Base-by-base conservation (phyloP, 768 basidiomycete genomes). In the Kondoa subrosea region DNA sequence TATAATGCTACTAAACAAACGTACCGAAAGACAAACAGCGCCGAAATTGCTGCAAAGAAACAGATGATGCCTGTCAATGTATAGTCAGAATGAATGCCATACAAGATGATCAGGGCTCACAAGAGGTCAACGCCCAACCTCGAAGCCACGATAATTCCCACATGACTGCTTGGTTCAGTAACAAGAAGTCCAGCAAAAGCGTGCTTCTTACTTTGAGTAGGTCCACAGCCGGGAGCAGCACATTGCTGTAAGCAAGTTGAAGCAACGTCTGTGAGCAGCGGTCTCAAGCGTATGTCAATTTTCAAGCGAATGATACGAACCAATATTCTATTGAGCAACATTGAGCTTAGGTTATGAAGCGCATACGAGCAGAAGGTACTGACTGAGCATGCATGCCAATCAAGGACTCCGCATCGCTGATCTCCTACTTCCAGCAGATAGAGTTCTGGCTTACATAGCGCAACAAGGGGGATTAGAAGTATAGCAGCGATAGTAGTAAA, bases 41-140 rank as follows among this genome's bases (percentile, higher is more conserved):
- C 8, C 8, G 12, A 8, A 21, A 50, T 50, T 21, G 40, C 40
- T 8, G 40, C 40, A 21, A 50, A 50, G 40, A 50, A 50, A 8
- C 8, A 50, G 8, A 50, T 50, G 40, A 50, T 50, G 40, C n/a
- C n/a, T n/a, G n/a, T n/a, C n/a, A n/a, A n/a, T n/a, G n/a, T n/a
- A n/a, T n/a, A n/a, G n/a, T n/a, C n/a, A n/a, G n/a, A n/a, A n/a
- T n/a, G n/a, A n/a, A n/a, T n/a, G n/a, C n/a, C n/a, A n/a, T n/a
- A n/a, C n/a, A n/a, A n/a, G n/a, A n/a, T n/a, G n/a, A 56, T 15
- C 56, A 56, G 25, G 56, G 25, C 15, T 56, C 56, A 25, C 58
- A 59, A 59, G 58, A 12, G 14, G 58, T 59, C 58, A 59, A 59
- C 8, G 58, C 21, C 21, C 58, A 59, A 25, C 58, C 58, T 59